Conservation (phyloP, 2,329 filamentous ascomycete species). For the Onygenales sp. region DNA sequence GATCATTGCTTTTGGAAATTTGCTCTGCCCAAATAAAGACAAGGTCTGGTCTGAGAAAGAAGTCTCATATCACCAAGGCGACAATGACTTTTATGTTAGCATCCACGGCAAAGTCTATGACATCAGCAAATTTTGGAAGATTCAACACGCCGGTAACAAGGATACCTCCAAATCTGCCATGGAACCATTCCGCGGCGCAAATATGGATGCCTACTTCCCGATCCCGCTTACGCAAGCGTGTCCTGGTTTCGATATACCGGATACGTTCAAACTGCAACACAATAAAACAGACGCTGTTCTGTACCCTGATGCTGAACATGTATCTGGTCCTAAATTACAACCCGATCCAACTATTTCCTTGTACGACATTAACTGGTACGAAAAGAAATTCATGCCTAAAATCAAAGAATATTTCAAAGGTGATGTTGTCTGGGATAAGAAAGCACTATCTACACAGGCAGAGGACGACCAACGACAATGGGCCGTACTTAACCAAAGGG, state of each 20-base stretch:
- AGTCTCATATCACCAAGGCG: slow-evolving; percentile 59
- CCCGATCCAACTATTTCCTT: slow-evolving; percentile 50
- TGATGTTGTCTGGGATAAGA: slow-evolving; percentile 62
- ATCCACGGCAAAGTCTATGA: slow-evolving; percentile 88
- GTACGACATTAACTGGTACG: slow-evolving; percentile 65
- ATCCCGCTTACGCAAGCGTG: slow-evolving; percentile 69
- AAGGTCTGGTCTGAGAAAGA: slow-evolving; percentile 75
- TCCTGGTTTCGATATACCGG: slow-evolving; percentile 56
- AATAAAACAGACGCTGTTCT: slow-evolving; percentile 55
- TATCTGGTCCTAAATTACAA: slow-evolving; percentile 53
- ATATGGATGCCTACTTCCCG: slow-evolving; percentile 77
- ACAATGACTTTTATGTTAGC: slow-evolving; percentile 75
- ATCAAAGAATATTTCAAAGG: slow-evolving; percentile 86
- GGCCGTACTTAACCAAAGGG: slow-evolving; percentile 63
- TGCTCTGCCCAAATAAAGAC: slow-evolving; percentile 84
- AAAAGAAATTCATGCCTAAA: slow-evolving; percentile 58
- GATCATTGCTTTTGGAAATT: slow-evolving; percentile 74
- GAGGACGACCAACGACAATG: slow-evolving; percentile 60
- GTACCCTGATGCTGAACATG: slow-evolving; percentile 53
- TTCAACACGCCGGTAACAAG: slow-evolving; percentile 68
- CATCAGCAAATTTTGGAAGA: slow-evolving; percentile 75
- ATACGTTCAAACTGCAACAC: slow-evolving; percentile 43
- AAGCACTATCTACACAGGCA: slow-evolving; percentile 56
- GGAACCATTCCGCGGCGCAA: slow-evolving; percentile 65
- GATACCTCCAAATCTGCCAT: slow-evolving; percentile 53